These are phyloP conservation scores for Batrachochytrium dendrobatidis DNA, from an alignment of 371 early-diverging fungal genomes.

Conservation along the genomic window DNA sequence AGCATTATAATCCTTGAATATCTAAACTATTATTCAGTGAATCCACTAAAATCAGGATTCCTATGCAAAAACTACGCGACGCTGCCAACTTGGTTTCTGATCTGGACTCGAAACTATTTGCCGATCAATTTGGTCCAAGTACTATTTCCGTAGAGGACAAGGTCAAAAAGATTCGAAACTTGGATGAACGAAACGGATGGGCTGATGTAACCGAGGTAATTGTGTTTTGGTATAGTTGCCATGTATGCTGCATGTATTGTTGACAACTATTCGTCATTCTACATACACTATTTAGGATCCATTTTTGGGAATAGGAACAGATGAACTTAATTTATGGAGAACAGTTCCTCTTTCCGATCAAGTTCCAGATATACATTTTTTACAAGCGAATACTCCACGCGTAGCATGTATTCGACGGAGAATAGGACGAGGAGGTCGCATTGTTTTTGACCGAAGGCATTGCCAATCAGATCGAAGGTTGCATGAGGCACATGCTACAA, in stretches of 20 bases:
- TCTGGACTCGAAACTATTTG: not conserved
- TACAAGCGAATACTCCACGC: not conserved
- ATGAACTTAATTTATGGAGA: not conserved
- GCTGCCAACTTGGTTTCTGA: not conserved
- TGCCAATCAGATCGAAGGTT: not conserved
- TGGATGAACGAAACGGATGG: conserved; percentile 26
- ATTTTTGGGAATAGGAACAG: not conserved
- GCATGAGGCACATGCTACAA: not conserved
- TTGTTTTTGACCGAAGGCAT: conserved; percentile 28
- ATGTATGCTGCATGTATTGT: not conserved
- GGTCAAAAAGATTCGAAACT: conserved; percentile 12
- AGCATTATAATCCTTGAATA: not conserved
- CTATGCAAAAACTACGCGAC: conserved; percentile 19
- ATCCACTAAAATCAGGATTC: conserved; percentile 22
- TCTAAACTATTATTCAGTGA: not conserved
- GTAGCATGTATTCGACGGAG: conserved; percentile 14
- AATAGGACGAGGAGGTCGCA: conserved; percentile 34
- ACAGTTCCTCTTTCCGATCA: not conserved
- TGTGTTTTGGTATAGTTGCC: not conserved
- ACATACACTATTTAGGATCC: not conserved
- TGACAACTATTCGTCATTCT: not conserved
- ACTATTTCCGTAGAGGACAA: not conserved
- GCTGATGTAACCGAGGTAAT: conserved; percentile 31
- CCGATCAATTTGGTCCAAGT: not conserved
- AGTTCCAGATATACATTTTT: not conserved